Conservation (phyloP, 2,329 filamentous ascomycete species). For the Alternaria triticimaculans region DNA sequence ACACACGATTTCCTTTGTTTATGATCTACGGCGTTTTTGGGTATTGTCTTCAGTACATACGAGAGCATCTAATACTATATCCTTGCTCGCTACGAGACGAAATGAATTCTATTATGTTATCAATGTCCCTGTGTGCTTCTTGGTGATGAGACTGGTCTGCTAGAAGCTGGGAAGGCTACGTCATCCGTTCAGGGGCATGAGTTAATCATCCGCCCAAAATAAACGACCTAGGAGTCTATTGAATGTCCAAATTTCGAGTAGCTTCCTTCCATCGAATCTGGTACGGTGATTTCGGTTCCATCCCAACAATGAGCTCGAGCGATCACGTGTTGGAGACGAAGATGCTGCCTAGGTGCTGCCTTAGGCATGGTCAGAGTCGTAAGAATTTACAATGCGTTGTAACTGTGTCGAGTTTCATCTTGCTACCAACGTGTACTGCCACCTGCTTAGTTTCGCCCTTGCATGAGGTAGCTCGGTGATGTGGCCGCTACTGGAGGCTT, state of each 20-base stretch:
- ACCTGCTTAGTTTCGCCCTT: background rate
- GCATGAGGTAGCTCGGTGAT: background rate
- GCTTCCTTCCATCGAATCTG: background rate
- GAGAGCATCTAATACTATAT: conserved; percentile 10
- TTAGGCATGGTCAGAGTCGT: background rate
- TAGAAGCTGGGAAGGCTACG: background rate
- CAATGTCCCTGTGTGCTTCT: background rate
- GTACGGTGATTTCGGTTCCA: background rate
- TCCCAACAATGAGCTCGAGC: background rate
- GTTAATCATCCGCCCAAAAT: background rate
- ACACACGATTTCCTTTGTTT: conserved; percentile 12
- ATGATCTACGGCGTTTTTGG: conserved; percentile 8
- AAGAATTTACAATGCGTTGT: background rate
- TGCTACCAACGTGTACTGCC: background rate
- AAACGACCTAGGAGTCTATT: background rate
- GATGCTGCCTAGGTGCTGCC: background rate
- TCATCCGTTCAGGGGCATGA: background rate
- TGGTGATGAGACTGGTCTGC: background rate
- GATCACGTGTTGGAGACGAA: background rate
- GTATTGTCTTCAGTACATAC: conserved; percentile 6
- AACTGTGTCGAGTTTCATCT: background rate
- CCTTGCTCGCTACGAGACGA: background rate
- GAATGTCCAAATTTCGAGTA: background rate
- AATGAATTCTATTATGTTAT: background rate
- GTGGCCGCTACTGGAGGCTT: background rate